These are phyloP conservation scores for Pseudogymnoascus sp. DNA, from an alignment of 2,329 filamentous ascomycete species.

Conservation along the genomic window DNA sequence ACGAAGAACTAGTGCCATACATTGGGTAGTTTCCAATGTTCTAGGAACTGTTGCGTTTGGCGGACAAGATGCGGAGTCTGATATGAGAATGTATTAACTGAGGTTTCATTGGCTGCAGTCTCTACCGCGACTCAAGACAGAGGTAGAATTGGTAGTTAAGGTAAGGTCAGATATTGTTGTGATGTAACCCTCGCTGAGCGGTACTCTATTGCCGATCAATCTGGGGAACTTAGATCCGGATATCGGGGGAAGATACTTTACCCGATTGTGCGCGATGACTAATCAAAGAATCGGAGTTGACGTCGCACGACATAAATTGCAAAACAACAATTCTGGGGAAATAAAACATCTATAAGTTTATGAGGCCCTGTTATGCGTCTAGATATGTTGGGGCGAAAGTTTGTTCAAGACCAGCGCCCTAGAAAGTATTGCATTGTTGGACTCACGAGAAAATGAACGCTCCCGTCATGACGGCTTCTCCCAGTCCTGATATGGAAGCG, in stretches of 20 bases:
- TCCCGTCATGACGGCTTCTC: background rate
- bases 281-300: background rate
- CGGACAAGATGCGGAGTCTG: background rate
- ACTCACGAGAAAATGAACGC: background rate
- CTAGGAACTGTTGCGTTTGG: background rate
- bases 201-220: background rate
- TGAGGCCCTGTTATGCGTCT: background rate
- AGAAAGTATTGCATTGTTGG: background rate
- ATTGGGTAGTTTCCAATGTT: background rate
- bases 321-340: background rate
- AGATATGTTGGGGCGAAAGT: conserved; percentile 5
- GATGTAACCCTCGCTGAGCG: background rate
- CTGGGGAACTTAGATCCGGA: background rate
- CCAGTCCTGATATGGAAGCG: background rate
- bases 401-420: background rate
- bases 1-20: background rate
- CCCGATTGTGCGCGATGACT: background rate
- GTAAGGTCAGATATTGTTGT: background rate
- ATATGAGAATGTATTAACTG: background rate
- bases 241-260: background rate
- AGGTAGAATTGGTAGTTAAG: background rate
- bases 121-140: background rate
- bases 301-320: conserved; percentile 3
- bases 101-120: background rate
- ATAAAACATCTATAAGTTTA: conserved; percentile 3